phyloP scores from a whole-genome alignment of 179 eudicot genomes.

The Nepenthes alata region DNA sequence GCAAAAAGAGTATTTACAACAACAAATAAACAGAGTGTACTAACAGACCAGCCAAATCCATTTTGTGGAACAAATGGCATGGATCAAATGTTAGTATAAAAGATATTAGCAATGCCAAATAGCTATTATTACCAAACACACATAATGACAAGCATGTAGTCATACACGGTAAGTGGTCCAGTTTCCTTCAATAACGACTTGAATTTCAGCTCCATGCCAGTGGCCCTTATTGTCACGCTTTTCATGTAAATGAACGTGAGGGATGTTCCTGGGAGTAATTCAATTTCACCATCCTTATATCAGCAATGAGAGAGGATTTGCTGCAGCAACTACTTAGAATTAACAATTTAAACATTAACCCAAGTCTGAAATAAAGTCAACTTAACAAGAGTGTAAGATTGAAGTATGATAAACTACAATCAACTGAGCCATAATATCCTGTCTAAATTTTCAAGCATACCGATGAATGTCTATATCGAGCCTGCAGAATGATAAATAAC shows the following conservation, averaged over 20 bases:
- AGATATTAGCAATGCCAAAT: no score
- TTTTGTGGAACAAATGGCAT: neutral
- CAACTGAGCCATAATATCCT: neutral
- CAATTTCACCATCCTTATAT: constrained; percentile 9
- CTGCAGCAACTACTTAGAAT: neutral
- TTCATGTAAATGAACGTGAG: constrained; percentile 89
- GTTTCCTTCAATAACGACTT: constrained; percentile 96
- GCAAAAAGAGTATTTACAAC: constrained; percentile 8
- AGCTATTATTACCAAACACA: no score
- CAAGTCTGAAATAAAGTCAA: neutral
- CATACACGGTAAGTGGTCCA: constrained; percentile 98
- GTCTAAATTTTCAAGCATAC: constrained; percentile 26
- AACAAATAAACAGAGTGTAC: neutral
- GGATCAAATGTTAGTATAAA: neutral
- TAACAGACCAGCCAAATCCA: neutral
- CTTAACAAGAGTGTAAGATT: neutral
- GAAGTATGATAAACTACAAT: neutral
- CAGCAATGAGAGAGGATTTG: neutral
- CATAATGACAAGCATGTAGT: constrained; percentile 1
- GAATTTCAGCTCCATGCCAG: constrained; percentile 99
- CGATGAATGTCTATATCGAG: constrained; percentile 92
- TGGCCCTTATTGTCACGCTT: constrained; percentile 57
- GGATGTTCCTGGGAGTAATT: constrained; percentile 53
- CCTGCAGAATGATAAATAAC: constrained; percentile 67
- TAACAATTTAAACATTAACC: neutral